Evolutionary conservation across 2,329 filamentous ascomycete species (phyloP).

Genomic region (Geosmithia putterillii): DNA sequence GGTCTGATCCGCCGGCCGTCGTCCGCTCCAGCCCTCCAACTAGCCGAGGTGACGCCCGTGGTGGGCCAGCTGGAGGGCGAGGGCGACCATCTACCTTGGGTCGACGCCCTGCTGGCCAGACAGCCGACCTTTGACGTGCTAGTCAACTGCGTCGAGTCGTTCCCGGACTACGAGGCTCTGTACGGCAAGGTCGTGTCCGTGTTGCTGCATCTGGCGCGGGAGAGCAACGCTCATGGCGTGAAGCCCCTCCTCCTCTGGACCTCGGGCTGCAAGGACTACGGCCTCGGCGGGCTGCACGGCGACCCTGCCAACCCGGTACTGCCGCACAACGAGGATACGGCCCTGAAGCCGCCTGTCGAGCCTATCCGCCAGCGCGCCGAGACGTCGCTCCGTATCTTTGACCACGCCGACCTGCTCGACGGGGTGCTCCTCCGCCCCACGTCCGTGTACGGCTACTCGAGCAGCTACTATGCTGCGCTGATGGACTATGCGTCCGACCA

Average conservation of each 20-base stretch:
- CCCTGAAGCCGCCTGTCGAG: conserved; percentile 16
- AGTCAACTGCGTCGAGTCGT: conserved; percentile 27
- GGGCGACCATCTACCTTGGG: conserved; percentile 11
- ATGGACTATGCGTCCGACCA: conserved; percentile 20
- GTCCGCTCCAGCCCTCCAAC: conserved; percentile 14
- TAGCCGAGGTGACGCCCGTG: conserved; percentile 25
- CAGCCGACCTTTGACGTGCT: conserved; percentile 25
- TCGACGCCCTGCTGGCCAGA: conserved; percentile 12
- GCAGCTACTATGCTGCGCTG: conserved; percentile 28
- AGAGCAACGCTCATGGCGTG: conserved; percentile 17
- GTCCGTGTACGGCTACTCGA: conserved; percentile 29
- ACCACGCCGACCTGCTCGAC: conserved; percentile 25
- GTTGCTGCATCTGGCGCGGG: conserved; percentile 17
- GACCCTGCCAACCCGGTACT: conserved; percentile 13
- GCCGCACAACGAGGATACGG: conserved; percentile 29
- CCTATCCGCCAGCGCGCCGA: conserved; percentile 16
- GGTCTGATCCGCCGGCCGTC: conserved; percentile 26
- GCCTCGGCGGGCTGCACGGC: conserved; percentile 19
- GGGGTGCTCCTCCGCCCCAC: conserved; percentile 31
- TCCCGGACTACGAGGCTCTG: conserved; percentile 24
- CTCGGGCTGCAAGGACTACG: conserved; percentile 39
- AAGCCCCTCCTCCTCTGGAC: conserved; percentile 30
- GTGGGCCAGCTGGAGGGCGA: conserved; percentile 22
- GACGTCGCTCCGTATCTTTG: conserved; percentile 20
- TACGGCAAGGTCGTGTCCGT: conserved; percentile 21